Conservation (phyloP, 257 asterid species). For the Fraxinus americana region DNA sequence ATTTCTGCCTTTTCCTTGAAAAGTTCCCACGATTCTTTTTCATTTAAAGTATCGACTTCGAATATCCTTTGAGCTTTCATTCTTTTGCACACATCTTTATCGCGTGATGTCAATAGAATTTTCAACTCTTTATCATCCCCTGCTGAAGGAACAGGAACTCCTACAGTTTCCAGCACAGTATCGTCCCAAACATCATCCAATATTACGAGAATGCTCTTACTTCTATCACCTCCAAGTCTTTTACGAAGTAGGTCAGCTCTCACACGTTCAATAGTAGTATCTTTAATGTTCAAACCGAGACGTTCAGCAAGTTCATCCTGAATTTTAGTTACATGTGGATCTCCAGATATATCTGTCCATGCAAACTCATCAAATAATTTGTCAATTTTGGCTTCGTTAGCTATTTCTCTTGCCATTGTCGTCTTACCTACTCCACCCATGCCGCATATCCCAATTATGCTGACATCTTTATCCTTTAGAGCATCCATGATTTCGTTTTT, state of each 20-base stretch:
- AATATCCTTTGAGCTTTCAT: background rate
- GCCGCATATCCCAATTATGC: too few species aligned
- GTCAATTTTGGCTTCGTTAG: background rate
- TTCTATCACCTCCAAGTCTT: too few species aligned
- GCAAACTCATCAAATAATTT: constrained; percentile 21
- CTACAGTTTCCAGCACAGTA: background rate
- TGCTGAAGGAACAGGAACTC: background rate
- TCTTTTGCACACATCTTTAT: background rate
- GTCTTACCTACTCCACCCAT: constrained; percentile 33
- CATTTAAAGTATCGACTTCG: background rate
- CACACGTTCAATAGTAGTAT: too few species aligned
- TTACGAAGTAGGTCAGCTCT: too few species aligned
- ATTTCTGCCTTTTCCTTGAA: constrained; percentile 20
- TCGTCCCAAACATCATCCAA: background rate
- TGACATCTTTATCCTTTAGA: too few species aligned
- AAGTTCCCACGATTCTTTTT: constrained; percentile 33
- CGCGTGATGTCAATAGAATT: background rate
- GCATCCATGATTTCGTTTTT: too few species aligned
- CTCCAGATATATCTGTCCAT: background rate
- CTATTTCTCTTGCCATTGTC: constrained; percentile 15
- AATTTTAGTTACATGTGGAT: background rate
- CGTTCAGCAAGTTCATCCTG: constrained; percentile 10
- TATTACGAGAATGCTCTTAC: constrained; percentile 8
- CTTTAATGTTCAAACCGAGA: too few species aligned
- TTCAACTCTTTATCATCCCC: background rate